phyloP scores from a whole-genome alignment of 345 rosid species.

The Pistacia integerrima region DNA sequence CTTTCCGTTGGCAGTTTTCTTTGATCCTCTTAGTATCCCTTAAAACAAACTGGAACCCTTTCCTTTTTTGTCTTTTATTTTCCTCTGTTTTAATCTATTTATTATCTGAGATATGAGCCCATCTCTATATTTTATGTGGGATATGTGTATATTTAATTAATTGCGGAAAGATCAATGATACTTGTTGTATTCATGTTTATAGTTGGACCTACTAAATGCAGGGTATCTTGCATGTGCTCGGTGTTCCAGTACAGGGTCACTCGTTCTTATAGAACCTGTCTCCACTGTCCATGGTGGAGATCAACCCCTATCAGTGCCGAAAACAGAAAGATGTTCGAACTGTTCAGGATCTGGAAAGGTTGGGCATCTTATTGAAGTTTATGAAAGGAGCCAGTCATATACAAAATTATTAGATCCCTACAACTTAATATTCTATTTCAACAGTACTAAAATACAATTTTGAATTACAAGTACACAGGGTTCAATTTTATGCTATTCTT shows the following conservation, averaged over 20 bases:
- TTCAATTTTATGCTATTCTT: background rate
- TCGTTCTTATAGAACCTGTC: conserved; percentile 69
- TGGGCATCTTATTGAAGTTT: background rate
- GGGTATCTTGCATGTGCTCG: conserved; percentile 99
- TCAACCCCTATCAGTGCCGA: conserved; percentile 57
- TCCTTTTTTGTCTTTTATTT: too few relatives aligned
- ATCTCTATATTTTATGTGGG: too few relatives aligned
- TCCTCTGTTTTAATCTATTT: too few relatives aligned
- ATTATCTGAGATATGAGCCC: too few relatives aligned
- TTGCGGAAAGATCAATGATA: background rate
- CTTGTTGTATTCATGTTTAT: background rate
- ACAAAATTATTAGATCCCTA: background rate
- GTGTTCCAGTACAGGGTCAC: conserved; percentile 81
- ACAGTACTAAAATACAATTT: background rate
- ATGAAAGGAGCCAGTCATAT: background rate
- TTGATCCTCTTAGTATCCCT: background rate
- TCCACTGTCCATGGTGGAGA: conserved; percentile 52
- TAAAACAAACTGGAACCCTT: too few relatives aligned
- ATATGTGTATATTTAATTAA: background rate
- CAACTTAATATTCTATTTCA: background rate
- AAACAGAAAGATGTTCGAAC: conserved; percentile 87
- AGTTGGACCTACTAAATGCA: conserved; percentile 29
- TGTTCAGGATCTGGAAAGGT: conserved; percentile 99
- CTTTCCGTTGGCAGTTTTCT: background rate
- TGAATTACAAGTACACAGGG: background rate